A percentile compares a stretch with the other conserved stretches of the same genome.
These are phyloP conservation scores for Plasmodium inui DNA, from an alignment of 169 alveolate genomes.

Conservation along the genomic window DNA sequence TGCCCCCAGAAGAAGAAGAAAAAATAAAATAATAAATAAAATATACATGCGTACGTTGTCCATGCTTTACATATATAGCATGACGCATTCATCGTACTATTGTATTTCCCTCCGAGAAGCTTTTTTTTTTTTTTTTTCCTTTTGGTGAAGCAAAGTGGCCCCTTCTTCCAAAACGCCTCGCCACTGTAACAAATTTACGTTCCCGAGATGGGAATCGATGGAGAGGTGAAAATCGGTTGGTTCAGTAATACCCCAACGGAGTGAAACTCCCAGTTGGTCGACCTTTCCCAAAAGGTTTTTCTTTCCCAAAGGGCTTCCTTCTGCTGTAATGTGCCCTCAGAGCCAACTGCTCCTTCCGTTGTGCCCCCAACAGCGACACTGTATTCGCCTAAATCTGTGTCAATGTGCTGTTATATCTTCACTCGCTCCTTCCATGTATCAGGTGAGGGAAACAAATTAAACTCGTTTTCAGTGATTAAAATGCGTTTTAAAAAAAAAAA, in stretches of 20 bases:
- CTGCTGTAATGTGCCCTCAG: not conserved
- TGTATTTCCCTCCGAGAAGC: not conserved
- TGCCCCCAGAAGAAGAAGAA: not conserved
- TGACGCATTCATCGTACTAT: not conserved
- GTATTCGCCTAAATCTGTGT: not conserved
- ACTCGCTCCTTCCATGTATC: not conserved
- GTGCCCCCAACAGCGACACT: not conserved
- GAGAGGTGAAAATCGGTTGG: not conserved
- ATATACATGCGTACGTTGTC: not conserved
- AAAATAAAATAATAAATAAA: not conserved
- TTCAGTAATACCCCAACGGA: not conserved
- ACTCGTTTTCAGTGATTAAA: slow-evolving; percentile 15
- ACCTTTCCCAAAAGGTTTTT: not conserved
- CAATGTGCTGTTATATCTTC: not conserved
- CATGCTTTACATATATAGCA: not conserved
- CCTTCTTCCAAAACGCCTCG: not conserved
- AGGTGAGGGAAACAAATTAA: not conserved
- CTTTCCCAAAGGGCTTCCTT: not conserved
- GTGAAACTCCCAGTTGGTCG: not conserved
- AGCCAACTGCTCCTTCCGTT: not conserved
- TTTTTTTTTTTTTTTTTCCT: not conserved
- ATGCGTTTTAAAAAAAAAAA: not conserved
- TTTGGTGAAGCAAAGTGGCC: not conserved
- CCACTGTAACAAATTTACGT: not conserved
- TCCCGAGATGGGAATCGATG: not conserved